These are phyloP conservation scores for Rosellinia necatrix DNA, from an alignment of 2,329 filamentous ascomycete genomes.

Conservation along the genomic window DNA sequence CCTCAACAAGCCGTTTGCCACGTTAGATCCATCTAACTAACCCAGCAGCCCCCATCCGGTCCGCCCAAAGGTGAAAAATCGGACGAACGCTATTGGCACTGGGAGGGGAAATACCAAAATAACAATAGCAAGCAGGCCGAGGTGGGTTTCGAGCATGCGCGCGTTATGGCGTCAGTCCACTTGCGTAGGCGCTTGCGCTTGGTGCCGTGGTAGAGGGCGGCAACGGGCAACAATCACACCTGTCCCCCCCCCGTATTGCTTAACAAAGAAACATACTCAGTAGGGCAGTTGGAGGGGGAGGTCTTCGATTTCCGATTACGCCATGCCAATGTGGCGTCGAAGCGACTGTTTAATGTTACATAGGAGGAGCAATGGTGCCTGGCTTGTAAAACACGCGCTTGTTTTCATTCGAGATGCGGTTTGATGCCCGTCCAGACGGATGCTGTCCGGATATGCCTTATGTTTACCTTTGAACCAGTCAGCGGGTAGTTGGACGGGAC, in stretches of 20 bases:
- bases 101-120: not conserved
- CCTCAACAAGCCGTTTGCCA: too few relatives aligned
- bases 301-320: too few relatives aligned
- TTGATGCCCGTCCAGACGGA: not conserved
- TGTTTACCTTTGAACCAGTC: too few relatives aligned
- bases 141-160: not conserved
- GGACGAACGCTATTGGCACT: not conserved
- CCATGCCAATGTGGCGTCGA: constrained; percentile 24
- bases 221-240: constrained; percentile 20
- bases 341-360: constrained; percentile 18
- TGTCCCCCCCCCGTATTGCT: not conserved
- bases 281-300: too few relatives aligned
- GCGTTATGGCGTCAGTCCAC: constrained; percentile 17
- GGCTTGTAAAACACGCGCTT: constrained; percentile 3
- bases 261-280: constrained; percentile 8
- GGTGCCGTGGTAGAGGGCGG: constrained; percentile 21
- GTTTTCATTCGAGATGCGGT: not conserved
- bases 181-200: constrained; percentile 22
- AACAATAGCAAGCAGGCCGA: not conserved
- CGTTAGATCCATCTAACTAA: not conserved
- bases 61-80: not conserved
- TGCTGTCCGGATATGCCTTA: not conserved
- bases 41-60: not conserved
- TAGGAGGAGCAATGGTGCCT: constrained; percentile 11
- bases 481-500: too few relatives aligned